phyloP scores from a whole-genome alignment of 495 filamentous ascomycete species.

The Neurospora sp. region DNA sequence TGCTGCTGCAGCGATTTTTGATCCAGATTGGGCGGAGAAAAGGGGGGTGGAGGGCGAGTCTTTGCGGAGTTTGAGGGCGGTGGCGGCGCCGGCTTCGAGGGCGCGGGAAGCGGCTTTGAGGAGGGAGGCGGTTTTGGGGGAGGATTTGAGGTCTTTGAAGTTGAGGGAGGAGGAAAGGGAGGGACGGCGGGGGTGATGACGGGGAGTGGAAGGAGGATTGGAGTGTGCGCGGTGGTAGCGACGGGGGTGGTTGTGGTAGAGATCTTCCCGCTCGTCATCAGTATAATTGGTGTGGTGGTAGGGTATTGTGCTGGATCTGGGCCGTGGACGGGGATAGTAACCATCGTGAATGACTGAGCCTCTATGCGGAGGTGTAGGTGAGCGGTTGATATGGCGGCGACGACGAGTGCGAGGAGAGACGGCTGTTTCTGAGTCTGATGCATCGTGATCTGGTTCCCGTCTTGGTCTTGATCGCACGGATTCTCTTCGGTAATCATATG shows the following conservation, averaged over 20 bases:
- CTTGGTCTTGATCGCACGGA: background rate
- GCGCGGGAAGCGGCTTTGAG: conserved; percentile 11
- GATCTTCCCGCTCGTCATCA: background rate
- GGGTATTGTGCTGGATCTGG: background rate
- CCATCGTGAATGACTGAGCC: background rate
- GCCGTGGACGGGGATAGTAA: background rate
- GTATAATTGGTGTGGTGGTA: background rate
- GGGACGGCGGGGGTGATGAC: background rate
- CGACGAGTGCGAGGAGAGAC: background rate
- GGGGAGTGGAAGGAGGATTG: background rate
- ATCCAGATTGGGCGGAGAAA: conserved; percentile 16
- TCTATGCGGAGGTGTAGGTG: background rate
- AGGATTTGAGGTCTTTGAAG: background rate
- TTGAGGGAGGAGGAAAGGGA: background rate
- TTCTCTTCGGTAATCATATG: background rate
- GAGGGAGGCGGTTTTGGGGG: conserved; percentile 4
- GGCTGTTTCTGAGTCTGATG: background rate
- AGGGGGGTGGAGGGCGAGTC: conserved; percentile 14
- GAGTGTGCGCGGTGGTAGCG: background rate
- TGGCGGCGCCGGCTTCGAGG: conserved; percentile 18
- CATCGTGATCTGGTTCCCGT: background rate
- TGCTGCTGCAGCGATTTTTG: conserved; percentile 19
- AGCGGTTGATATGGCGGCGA: background rate
- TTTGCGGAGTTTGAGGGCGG: conserved; percentile 17
- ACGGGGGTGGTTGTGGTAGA: background rate